phyloP scores from a whole-genome alignment of 164 flowering plant genomes.

The Chimonanthus praecox region DNA sequence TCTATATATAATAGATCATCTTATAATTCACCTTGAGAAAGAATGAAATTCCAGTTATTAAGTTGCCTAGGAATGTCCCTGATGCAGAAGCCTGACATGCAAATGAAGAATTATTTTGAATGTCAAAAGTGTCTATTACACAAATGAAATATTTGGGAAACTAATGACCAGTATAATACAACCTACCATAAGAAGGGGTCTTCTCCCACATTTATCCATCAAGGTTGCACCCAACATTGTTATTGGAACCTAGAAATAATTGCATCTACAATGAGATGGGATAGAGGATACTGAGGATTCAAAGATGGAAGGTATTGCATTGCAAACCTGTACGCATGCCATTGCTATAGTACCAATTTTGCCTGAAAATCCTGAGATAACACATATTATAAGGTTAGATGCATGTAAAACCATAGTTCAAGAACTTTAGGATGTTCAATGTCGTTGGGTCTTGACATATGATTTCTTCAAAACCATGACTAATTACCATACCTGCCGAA shows the following conservation, averaged over 20 bases:
- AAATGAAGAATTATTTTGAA: not conserved
- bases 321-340: constrained; percentile 43
- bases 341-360: constrained; percentile 34
- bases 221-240: constrained; percentile 57
- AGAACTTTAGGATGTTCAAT: not conserved
- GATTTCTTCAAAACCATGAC: not conserved
- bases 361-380: constrained; percentile 42
- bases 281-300: not conserved
- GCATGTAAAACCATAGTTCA: not conserved
- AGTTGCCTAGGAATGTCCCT: constrained; percentile 58
- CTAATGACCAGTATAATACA: not conserved
- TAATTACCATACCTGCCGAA: constrained; percentile 46
- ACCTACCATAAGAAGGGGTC: constrained; percentile 65
- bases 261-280: not conserved
- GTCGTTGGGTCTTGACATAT: too few relatives aligned
- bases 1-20: not conserved
- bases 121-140: not conserved
- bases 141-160: not conserved
- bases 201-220: constrained; percentile 79
- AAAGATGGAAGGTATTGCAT: not conserved
- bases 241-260: constrained; percentile 46
- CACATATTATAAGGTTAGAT: not conserved
- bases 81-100: constrained; percentile 54
- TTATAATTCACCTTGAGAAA: constrained; percentile 52
- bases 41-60: constrained; percentile 57